Conservation (phyloP, 2,329 filamentous ascomycete species). For the Colletotrichum musicola region DNA sequence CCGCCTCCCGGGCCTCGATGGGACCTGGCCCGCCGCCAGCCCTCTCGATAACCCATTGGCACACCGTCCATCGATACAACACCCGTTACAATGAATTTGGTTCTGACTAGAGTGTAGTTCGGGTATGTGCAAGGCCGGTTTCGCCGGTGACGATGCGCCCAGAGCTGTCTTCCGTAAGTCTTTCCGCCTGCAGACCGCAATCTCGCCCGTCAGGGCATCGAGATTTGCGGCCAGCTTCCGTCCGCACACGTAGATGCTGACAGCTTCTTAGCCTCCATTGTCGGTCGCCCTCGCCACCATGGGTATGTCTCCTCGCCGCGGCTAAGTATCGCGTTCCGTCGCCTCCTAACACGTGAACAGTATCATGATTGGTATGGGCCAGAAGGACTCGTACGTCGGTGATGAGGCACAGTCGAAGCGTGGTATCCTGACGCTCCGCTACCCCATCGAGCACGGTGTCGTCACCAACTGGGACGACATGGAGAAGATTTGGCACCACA, state of each 20-base stretch:
- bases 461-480: constrained; percentile 99
- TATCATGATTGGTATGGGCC: constrained; percentile 99
- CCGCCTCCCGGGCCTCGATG: constrained; percentile 32
- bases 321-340: constrained; percentile 28
- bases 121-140: constrained; percentile 99
- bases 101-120: constrained; percentile 76
- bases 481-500: constrained; percentile 99
- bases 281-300: constrained; percentile 99
- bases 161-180: constrained; percentile 99
- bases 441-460: constrained; percentile 99
- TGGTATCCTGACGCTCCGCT: constrained; percentile 99
- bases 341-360: constrained; percentile 62
- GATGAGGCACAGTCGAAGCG: constrained; percentile 99
- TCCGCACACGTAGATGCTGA: constrained; percentile 48
- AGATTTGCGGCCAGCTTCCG: background rate
- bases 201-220: constrained; percentile 9
- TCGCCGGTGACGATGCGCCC: constrained; percentile 99
- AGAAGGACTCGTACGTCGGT: constrained; percentile 99
- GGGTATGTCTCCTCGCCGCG: constrained; percentile 75
- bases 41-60: constrained; percentile 36
- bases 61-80: constrained; percentile 25
- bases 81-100: constrained; percentile 5
- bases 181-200: constrained; percentile 44
- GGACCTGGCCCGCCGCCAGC: constrained; percentile 19
- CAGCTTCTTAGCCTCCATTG: constrained; percentile 85